Conservation (phyloP, 1,284 basidiomycete species). For the Ganoderma resinaceum region DNA sequence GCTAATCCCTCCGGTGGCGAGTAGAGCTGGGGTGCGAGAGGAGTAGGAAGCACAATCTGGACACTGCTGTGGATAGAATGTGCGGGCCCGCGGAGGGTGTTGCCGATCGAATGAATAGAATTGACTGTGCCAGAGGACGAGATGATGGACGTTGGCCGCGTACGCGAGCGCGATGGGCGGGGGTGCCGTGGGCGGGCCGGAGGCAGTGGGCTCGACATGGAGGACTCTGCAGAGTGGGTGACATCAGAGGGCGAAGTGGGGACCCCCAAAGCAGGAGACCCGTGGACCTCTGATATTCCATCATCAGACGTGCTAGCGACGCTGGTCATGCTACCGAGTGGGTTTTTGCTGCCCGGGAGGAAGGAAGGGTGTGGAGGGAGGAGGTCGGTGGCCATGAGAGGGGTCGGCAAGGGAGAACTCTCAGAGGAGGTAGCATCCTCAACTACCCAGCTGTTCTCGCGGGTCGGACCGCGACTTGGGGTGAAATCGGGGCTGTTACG, state of each 20-base stretch:
- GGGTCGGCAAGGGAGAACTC: slow-evolving; percentile 34
- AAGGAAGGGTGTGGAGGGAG: slow-evolving; percentile 41
- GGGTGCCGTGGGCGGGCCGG: slow-evolving; percentile 26
- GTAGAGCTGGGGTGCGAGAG: slow-evolving; percentile 51
- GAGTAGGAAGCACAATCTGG: slow-evolving; percentile 67
- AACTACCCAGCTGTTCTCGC: slow-evolving; percentile 36
- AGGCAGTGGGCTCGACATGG: slow-evolving; percentile 24
- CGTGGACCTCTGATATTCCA: slow-evolving; percentile 14
- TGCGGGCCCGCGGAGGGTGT: slow-evolving; percentile 52
- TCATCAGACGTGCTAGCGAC: slow-evolving; percentile 29
- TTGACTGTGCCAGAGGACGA: slow-evolving; percentile 46
- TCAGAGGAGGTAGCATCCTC: slow-evolving; percentile 38
- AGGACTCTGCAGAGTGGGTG: slow-evolving; percentile 31
- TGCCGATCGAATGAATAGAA: slow-evolving; percentile 34
- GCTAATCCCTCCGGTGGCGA: slow-evolving; percentile 19
- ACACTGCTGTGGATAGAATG: slow-evolving; percentile 61
- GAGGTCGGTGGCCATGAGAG: slow-evolving; percentile 26
- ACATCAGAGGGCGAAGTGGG: slow-evolving; percentile 27
- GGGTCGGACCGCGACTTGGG: slow-evolving; percentile 22
- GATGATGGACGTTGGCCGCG: slow-evolving; percentile 45
- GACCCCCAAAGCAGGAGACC: neutral
- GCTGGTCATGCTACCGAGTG: slow-evolving; percentile 32
- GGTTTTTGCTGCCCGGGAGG: slow-evolving; percentile 23
- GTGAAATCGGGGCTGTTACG: slow-evolving; percentile 28
- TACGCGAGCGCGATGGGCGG: slow-evolving; percentile 28